Evolutionary conservation across 2,329 filamentous ascomycete species (phyloP), one percentile per base, ranked within the genome.

Genomic region (Metarhizium sp.): DNA sequence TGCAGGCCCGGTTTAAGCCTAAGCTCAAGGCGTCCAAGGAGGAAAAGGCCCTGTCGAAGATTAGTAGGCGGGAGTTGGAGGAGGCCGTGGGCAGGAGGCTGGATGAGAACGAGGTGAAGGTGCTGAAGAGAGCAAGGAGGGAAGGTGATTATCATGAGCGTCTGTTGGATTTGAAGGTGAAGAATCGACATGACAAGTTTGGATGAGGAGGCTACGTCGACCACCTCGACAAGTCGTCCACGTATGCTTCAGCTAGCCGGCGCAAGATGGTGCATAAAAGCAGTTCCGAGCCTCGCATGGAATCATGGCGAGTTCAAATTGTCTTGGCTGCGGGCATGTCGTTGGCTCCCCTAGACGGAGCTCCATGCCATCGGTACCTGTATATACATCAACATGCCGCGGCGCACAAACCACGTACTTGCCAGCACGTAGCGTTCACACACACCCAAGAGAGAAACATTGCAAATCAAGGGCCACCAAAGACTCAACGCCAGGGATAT

Each of bases 1-100:
- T 97, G 92, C 92, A 97, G 74, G 90, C 92, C 25, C 80, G 89
- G 52, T 97, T 95, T 75, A 96, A 96, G 76, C 92, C 92, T 8
- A 81, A 81, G 59, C 71, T 94, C 49, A 88, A 87, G 71, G 86
- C 86, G 10, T 82, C 79, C 0, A 95, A 92, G 72, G 90, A 92
- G 67, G 88, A 90, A 60, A 94, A 88, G 74, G 87, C 88, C 0
- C 79, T 81, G 62, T 86, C 92, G 63, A 95, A 92, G 75, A 89
- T 99, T 56, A 92, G 86, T 65, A 80, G 88, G 59, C 86, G 86
- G 64, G 90, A 96, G 72, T 74, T 96, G 50, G 92, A 96, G 72
- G 85, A 84, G 49, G 85, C 87, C 3, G 90, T 87, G 0, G 92
- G 92, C 1, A 75, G 91, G 58, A 78, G 76, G 56, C 70, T 96